Conservation (phyloP, 192 early-diverging fungal genomes). For the Diversispora eburnea region DNA sequence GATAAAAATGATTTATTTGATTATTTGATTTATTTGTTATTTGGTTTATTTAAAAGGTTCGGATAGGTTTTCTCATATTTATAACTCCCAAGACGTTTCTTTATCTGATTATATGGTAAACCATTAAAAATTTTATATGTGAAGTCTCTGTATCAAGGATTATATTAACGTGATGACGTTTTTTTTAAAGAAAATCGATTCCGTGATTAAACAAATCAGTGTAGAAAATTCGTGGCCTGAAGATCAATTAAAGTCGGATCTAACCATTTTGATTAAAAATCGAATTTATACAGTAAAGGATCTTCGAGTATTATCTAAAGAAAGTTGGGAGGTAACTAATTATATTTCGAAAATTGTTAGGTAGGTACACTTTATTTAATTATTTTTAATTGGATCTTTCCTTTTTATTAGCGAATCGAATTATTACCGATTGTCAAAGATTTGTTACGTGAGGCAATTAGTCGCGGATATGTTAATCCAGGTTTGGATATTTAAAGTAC, state of each 20-base stretch:
- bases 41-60: too few species aligned
- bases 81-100: too few species aligned
- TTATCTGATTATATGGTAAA: too few species aligned
- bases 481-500: too few species aligned
- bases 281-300: slow-evolving; percentile 47
- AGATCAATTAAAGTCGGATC: slow-evolving; percentile 46
- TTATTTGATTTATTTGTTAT: too few species aligned
- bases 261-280: slow-evolving; percentile 41
- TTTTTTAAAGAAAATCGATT: slow-evolving; percentile 43
- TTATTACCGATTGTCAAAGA: slow-evolving; percentile 20
- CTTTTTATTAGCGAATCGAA: slow-evolving; percentile 6
- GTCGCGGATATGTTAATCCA: background rate
- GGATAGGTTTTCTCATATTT: too few species aligned
- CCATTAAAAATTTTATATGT: too few species aligned
- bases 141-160: too few species aligned
- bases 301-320: slow-evolving; percentile 43
- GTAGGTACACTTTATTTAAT: background rate
- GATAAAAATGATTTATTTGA: too few species aligned
- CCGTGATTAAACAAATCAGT: slow-evolving; percentile 47
- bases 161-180: background rate
- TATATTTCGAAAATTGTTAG: background rate
- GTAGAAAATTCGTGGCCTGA: slow-evolving; percentile 46
- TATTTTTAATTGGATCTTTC: background rate
- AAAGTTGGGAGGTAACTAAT: slow-evolving; percentile 49
- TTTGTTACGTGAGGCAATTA: slow-evolving; percentile 8